phyloP scores from a whole-genome alignment of 1,139 yeast genomes.

The Magnusiomyces fungicola region DNA sequence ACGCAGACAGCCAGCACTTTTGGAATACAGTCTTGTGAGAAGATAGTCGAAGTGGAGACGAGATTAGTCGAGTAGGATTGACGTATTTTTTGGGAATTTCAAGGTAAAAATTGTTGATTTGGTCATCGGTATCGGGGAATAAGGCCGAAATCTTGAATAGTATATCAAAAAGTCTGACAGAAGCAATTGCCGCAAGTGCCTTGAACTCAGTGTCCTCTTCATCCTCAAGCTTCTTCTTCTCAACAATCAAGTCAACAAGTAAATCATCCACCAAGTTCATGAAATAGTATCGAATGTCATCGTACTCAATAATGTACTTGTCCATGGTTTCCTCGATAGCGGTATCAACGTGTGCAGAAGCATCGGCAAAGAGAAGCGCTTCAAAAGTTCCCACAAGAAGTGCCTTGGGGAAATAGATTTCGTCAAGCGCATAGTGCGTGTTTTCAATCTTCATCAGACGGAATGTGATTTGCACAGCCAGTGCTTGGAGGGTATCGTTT shows the following conservation, averaged over 20 bases:
- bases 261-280: conserved; percentile 14
- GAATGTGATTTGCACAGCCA: conserved; percentile 55
- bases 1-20: conserved; percentile 52
- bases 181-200: conserved; percentile 12
- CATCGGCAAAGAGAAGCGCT: conserved; percentile 40
- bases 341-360: conserved; percentile 23
- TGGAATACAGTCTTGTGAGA: conserved; percentile 64
- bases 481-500: conserved; percentile 47
- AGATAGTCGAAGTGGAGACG: conserved; percentile 39
- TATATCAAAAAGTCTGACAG: conserved; percentile 13
- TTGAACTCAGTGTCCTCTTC: conserved; percentile 5
- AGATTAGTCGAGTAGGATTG: conserved; percentile 48
- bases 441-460: conserved; percentile 59
- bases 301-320: conserved; percentile 42
- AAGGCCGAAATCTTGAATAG: conserved; percentile 15
- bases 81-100: conserved; percentile 37
- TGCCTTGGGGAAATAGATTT: conserved; percentile 56
- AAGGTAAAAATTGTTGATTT: conserved; percentile 29
- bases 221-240: conserved; percentile 4
- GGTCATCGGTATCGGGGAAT: conserved; percentile 26
- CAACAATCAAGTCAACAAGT: conserved; percentile 10
- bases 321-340: conserved; percentile 53
- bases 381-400: conserved; percentile 50
- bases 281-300: conserved; percentile 30
- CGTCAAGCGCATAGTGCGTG: conserved; percentile 43